phyloP scores from a whole-genome alignment of 495 filamentous ascomycete genomes.

The Aspergillus ostianus region DNA sequence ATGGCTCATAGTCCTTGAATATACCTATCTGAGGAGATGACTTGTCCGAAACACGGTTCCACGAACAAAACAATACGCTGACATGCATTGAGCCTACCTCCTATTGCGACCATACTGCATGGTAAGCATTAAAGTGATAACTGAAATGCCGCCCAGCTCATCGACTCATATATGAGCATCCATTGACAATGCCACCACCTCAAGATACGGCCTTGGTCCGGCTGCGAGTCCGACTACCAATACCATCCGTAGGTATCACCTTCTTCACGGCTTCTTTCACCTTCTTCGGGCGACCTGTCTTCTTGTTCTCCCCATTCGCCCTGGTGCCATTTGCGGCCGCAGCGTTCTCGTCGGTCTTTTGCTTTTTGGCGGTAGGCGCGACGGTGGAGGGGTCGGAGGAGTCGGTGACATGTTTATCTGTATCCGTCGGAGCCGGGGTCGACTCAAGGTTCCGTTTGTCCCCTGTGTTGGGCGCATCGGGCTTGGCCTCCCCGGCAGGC shows the following conservation, averaged over 20 bases:
- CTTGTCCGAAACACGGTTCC: not conserved
- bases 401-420: slow-evolving; percentile 17
- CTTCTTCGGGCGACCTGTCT: slow-evolving; percentile 35
- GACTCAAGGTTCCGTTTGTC: slow-evolving; percentile 35
- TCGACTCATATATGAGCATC: not conserved
- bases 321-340: slow-evolving; percentile 17
- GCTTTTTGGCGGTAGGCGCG: slow-evolving; percentile 30
- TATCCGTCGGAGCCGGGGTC: slow-evolving; percentile 11
- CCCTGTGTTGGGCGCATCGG: slow-evolving; percentile 19
- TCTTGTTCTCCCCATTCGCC: slow-evolving; percentile 27
- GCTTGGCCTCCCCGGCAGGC: slow-evolving; percentile 9
- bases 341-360: slow-evolving; percentile 23
- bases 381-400: not conserved
- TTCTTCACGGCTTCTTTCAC: slow-evolving; percentile 33
- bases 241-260: slow-evolving; percentile 32
- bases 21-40: not conserved
- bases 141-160: not conserved
- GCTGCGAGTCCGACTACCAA: slow-evolving; percentile 44
- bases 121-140: not conserved
- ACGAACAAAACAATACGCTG: not conserved
- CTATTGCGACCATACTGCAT: not conserved
- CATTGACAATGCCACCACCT: not conserved
- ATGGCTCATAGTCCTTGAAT: too few species aligned
- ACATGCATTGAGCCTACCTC: not conserved
- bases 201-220: slow-evolving; percentile 34